Evolutionary conservation across 768 basidiomycete genomes (phyloP), one percentile per base, ranked within the genome.

Genomic region (Mycena crocata): DNA sequence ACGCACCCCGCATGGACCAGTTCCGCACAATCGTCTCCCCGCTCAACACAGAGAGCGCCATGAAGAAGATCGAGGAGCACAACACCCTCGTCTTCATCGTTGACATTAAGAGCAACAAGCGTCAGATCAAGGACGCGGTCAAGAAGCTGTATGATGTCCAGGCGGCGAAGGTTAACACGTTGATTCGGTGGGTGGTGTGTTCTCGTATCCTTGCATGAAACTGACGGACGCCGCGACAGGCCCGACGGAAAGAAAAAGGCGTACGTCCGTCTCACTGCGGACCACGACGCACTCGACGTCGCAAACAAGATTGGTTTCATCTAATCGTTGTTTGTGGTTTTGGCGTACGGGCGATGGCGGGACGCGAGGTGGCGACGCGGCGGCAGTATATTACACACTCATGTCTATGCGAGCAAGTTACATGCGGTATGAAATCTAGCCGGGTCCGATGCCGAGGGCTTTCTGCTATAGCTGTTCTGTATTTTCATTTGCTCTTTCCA

Each of bases 41-140:
- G 21, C 79, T 95, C 80, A 97, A 95, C 90, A 97, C 95, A 19
- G 96, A 99, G 82, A 92, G 90, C 15, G 96, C 97, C 68, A 98
- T 99, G 97, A 97, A 98, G 89, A 98, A 99, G 89, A 99, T 99
- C 64, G 97, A 99, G 87, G 97, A 98, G 82, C 91, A 98, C 87
- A 99, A 99, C 83, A 99, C 98, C 34, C 89, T 99, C 64, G 98
- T 99, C 66, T 99, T 99, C 86, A 91, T 99, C 67, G 96, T 98
- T 57, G 96, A 98, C 81, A 76, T 98, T 80, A 91, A 89, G 79
- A 85, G 95, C 72, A 99, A 98, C 90, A 99, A 99, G 89, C 90
- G 95, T 50, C 95, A 99, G 82, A 99, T 99, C 85, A 97, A 96
- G 89, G 95, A 98, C 74, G 98, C 98, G 2, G 96, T 99, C 74